These are phyloP conservation scores for Verticillium isaacii DNA, from an alignment of 2,329 filamentous ascomycete species.

Conservation along the genomic window DNA sequence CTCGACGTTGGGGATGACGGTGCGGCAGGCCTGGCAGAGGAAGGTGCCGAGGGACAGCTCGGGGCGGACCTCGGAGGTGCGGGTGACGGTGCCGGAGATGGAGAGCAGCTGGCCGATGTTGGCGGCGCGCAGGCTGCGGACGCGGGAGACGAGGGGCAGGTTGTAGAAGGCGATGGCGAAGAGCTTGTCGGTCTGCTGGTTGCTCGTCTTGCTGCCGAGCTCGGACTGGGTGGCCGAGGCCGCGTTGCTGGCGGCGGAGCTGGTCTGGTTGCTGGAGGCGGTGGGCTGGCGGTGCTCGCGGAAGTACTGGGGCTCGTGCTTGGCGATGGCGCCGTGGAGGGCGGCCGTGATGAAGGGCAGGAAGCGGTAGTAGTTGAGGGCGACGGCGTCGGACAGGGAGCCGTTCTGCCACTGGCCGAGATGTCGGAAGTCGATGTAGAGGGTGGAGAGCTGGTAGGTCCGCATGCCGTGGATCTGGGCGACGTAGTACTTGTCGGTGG, in stretches of 20 bases:
- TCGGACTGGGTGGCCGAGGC: constrained; percentile 61
- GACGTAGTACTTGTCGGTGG: constrained; percentile 79
- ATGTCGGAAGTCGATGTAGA: constrained; percentile 86
- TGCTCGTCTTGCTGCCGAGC: constrained; percentile 69
- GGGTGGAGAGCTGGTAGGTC: constrained; percentile 70
- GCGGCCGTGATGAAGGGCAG: constrained; percentile 85
- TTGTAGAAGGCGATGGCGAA: constrained; percentile 95
- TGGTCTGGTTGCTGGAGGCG: constrained; percentile 66
- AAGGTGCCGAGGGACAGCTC: constrained; percentile 92
- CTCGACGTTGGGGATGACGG: constrained; percentile 83
- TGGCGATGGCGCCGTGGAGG: constrained; percentile 88
- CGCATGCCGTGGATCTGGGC: constrained; percentile 77
- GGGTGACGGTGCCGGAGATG: constrained; percentile 93
- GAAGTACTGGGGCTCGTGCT: constrained; percentile 93
- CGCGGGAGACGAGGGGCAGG: constrained; percentile 77
- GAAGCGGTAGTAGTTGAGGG: constrained; percentile 91
- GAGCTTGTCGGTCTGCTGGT: constrained; percentile 95
- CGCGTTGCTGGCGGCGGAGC: constrained; percentile 59
- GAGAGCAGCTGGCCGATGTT: constrained; percentile 92
- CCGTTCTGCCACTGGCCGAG: constrained; percentile 72
- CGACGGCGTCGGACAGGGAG: constrained; percentile 78
- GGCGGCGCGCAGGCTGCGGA: constrained; percentile 78
- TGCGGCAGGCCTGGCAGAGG: constrained; percentile 81
- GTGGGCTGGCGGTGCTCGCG: constrained; percentile 84
- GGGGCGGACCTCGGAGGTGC: constrained; percentile 93